Evolutionary conservation across 768 basidiomycete genomes (phyloP).

Genomic region (Cystoderma amianthinum): DNA sequence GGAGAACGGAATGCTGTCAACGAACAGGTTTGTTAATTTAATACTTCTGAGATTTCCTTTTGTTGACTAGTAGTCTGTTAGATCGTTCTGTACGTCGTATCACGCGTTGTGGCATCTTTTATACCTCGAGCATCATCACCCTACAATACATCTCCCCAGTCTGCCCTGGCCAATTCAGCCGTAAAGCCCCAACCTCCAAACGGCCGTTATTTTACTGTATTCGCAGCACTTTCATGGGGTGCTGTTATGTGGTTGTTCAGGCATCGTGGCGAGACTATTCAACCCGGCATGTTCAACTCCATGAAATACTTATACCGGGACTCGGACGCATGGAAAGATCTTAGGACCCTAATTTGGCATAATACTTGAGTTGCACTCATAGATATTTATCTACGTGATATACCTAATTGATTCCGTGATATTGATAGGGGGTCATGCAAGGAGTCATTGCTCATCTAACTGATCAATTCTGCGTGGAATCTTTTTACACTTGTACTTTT

Average conservation of each 20-base stretch:
- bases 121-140: constrained; percentile 68
- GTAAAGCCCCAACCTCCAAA: constrained; percentile 79
- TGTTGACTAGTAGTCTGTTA: too few relatives aligned
- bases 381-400: too few relatives aligned
- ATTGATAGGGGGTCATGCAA: too few relatives aligned
- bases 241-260: constrained; percentile 96
- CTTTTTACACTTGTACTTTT: constrained; percentile 58
- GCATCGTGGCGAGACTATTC: constrained; percentile 82
- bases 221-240: constrained; percentile 90
- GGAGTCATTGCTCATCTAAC: constrained; percentile 22
- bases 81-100: constrained; percentile 96
- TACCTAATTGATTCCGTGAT: too few relatives aligned
- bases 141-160: constrained; percentile 38
- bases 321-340: constrained; percentile 77
- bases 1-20: constrained; percentile 84
- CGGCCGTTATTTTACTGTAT: constrained; percentile 75
- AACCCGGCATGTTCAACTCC: constrained; percentile 94
- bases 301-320: constrained; percentile 96
- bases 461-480: constrained; percentile 47
- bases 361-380: constrained; percentile 49
- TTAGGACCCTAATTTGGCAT: constrained; percentile 87
- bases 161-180: constrained; percentile 29
- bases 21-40: constrained; percentile 52
- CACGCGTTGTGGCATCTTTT: constrained; percentile 87
- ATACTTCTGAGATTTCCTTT: constrained; percentile 6